Base-by-base conservation (phyloP, 2,329 filamentous ascomycete species). In the Emmonsiellopsis sp. region DNA sequence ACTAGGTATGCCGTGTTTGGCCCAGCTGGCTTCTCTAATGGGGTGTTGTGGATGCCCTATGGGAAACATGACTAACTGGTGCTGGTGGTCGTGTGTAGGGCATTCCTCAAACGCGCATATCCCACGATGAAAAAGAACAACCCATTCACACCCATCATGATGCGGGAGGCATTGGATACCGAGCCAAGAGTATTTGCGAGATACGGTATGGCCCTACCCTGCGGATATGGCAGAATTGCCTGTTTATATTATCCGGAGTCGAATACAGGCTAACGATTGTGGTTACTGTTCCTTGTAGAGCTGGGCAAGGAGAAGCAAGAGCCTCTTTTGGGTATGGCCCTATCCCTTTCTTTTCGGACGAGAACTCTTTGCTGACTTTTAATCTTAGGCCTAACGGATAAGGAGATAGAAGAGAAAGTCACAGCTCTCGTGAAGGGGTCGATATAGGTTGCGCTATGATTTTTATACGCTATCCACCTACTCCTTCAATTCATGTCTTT, bases 81-180 rank as follows among this genome's bases (percentile, higher is more conserved):
- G 10, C 15, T 11, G 20, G 26, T 44, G 20, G 37, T 42, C 42
- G 40, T 9, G 15, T 43, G 41, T 26, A 52, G 93, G 72, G 85
- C 87, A 32, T 98, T 98, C 76, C 80, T 98, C 61, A 86, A 85
- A 60, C 84, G 89, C 70, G 85, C 90, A 61, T 98, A 98, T 74
- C 93, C 93, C 46, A 93, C 88, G 56, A 97, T 98, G 92, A 98
- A 98, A 84, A 94, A 95, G 80, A 88, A 92, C 80, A 98, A 98
- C 78, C 93, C 93, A 54, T 78, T 87, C 73, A 91, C 82, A 48
- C 93, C 93, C 52, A 97, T 98, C 73, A 79, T 98, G 78, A 84
- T 98, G 67, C 88, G 93, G 68, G 93, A 97, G 78, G 93, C 92
- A 51, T 77, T 82, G 63, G 89, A 88, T 66, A 89, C 88, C 52